Percentiles rank a stretch among this genome's conserved stretches.
Conservation (phyloP, 495 filamentous ascomycete species). For the Xylaria intraflava region DNA sequence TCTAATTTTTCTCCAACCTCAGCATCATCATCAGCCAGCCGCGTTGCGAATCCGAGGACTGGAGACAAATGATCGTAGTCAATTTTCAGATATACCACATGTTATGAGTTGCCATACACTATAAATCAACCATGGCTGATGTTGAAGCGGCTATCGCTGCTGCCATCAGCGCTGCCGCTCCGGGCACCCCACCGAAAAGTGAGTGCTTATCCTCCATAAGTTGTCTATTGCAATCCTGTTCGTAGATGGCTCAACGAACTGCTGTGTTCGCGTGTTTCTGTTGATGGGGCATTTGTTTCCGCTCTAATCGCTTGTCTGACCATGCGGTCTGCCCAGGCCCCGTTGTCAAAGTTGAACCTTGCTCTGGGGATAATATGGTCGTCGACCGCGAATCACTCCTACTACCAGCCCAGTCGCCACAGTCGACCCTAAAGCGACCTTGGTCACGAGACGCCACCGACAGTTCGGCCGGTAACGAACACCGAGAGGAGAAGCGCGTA, state of each 20-base stretch:
- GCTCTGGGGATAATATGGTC: constrained; percentile 17
- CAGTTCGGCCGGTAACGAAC: constrained; percentile 18
- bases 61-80: neutral
- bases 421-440: constrained; percentile 28
- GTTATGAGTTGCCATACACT: constrained; percentile 12
- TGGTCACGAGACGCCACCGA: constrained; percentile 15
- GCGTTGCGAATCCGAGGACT: neutral
- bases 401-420: constrained; percentile 8
- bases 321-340: constrained; percentile 14
- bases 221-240: neutral
- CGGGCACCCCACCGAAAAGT: constrained; percentile 19
- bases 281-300: neutral
- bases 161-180: constrained; percentile 21
- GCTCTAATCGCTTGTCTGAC: constrained; percentile 3
- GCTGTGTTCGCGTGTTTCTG: neutral
- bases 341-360: constrained; percentile 18
- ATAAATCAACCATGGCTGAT: constrained; percentile 23
- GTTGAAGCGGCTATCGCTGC: constrained; percentile 28
- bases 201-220: constrained; percentile 9
- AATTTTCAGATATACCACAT: constrained; percentile 6
- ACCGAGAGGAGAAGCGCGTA: constrained; percentile 26
- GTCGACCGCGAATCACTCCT: constrained; percentile 13
- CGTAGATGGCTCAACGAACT: neutral
- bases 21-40: constrained; percentile 17
- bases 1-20: constrained; percentile 34